These are phyloP conservation scores for Zygosaccharomyces gambellarensis DNA, from an alignment of 805 yeast species.

Conservation along the genomic window DNA sequence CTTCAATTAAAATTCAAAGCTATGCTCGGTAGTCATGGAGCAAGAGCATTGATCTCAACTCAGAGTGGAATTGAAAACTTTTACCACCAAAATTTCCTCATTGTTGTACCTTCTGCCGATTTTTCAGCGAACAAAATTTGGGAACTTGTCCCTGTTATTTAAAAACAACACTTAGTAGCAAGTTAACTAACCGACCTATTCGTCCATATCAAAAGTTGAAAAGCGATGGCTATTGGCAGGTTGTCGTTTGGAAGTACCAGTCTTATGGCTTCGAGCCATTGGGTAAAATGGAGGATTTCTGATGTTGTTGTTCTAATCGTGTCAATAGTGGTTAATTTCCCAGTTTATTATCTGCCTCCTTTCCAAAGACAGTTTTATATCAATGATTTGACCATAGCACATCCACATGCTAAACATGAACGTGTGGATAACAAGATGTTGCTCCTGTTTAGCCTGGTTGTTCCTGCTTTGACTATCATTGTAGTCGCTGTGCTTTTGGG, in stretches of 20 bases:
- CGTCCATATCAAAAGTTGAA: not conserved
- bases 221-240: constrained; percentile 26
- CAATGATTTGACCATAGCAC: constrained; percentile 71
- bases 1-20: too few relatives aligned
- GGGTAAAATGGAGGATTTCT: constrained; percentile 38
- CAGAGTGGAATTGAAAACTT: not conserved
- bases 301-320: constrained; percentile 35
- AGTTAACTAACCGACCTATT: not conserved
- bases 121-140: not conserved
- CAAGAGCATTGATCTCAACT: not conserved
- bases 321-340: constrained; percentile 31
- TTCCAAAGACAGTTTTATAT: constrained; percentile 74
- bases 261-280: not conserved
- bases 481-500: constrained; percentile 32
- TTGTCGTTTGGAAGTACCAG: constrained; percentile 19
- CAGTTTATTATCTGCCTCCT: constrained; percentile 44
- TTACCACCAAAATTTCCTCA: not conserved
- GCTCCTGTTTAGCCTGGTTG: constrained; percentile 46
- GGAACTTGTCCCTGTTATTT: not conserved
- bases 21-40: not conserved
- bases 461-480: constrained; percentile 45
- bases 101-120: not conserved
- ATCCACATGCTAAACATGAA: constrained; percentile 74
- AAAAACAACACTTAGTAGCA: not conserved
- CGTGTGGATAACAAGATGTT: constrained; percentile 57